These are phyloP conservation scores for Populus alba DNA, from an alignment of 345 rosid genomes.

Conservation along the genomic window DNA sequence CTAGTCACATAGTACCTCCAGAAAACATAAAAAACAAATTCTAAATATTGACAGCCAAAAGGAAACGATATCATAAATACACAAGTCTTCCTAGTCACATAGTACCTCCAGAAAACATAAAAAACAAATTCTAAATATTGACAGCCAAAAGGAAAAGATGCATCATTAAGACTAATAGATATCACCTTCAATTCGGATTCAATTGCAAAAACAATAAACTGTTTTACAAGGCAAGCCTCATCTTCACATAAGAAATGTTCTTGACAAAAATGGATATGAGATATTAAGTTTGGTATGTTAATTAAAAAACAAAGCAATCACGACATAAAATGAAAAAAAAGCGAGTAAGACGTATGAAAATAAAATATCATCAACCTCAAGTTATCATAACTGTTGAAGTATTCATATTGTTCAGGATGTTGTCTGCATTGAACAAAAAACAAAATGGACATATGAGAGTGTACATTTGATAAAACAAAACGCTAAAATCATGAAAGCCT, in stretches of 20 bases:
- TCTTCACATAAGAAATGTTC: constrained; percentile 28
- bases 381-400: constrained; percentile 21
- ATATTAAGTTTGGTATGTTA: neutral
- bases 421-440: constrained; percentile 15
- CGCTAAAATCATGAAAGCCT: neutral
- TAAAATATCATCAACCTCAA: constrained; percentile 15
- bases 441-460: neutral
- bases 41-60: no score
- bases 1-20: neutral
- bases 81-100: neutral
- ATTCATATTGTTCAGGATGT: constrained; percentile 27
- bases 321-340: neutral
- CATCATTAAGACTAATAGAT: neutral
- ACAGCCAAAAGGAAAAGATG: neutral
- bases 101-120: no score
- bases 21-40: no score
- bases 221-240: constrained; percentile 29
- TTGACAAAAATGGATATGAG: constrained; percentile 24
- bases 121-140: neutral
- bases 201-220: constrained; percentile 24
- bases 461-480: neutral
- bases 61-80: no score
- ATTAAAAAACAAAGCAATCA: neutral
- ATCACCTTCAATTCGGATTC: constrained; percentile 28
- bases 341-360: neutral